Evolutionary conservation across 805 yeast genomes (phyloP), one percentile per base, ranked within the genome.

Genomic region (Candida fluviatilis): DNA sequence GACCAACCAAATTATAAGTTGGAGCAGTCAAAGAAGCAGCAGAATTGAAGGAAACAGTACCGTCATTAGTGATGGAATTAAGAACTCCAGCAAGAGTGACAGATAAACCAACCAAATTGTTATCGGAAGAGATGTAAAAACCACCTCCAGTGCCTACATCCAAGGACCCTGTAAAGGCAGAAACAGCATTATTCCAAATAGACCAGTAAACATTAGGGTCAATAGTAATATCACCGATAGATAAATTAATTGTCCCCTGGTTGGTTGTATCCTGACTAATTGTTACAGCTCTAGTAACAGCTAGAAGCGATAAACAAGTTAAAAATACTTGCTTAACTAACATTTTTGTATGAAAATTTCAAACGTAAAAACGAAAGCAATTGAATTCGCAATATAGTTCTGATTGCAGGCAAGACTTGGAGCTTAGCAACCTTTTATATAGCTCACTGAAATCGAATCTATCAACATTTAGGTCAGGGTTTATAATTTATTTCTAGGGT

Each of bases 1-100:
- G 24, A 27, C 41, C 33, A n/a, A 25, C 19, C 10, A 53, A 27
- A 15, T 35, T 16, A 23, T 39, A 50, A 14, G 33, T 18, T 14
- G 55, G 53, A 23, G 49, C 38, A n/a, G 41, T 27, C 10, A 43
- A 14, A 2, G 48, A 40, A 21, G 27, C 28, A 6, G 39, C 32
- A 3, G 56, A 39, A 32, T 50, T 43, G 38, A 48, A 52, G 16
- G 49, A 40, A 38, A 51, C 40, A 17, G 37, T 43, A n/a, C 62
- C 62, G 26, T 45, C 21, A 32, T 57, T 57, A 4, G 30, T 34
- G 31, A 54, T 41, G n/a, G 38, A 14, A n/a, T 42, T 36, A 4
- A 39, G 11, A 7, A 37, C n/a, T 23, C 43, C 43, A 2, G 37
- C 17, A 3, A 45, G 36, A 14, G 37, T 33, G 10, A 50, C 49